These are phyloP conservation scores for Diplodia mutila DNA, from an alignment of 2,329 filamentous ascomycete species.

Conservation along the genomic window DNA sequence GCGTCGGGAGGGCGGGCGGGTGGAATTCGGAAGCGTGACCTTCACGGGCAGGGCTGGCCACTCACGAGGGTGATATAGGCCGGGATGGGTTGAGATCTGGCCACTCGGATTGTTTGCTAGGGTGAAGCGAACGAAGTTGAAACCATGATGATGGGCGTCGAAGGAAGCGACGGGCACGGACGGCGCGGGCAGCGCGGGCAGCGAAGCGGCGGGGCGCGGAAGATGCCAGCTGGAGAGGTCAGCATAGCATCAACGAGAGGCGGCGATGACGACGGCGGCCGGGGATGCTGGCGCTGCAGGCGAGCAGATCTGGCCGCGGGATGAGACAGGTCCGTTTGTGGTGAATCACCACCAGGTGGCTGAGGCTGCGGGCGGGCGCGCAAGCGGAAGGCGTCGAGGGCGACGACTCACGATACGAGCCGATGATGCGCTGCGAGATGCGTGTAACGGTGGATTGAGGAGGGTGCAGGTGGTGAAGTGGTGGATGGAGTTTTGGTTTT, in stretches of 20 bases:
- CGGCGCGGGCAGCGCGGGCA: constrained; percentile 6
- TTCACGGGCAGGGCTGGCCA: constrained; percentile 19
- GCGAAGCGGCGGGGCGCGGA: not conserved
- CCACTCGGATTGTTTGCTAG: constrained; percentile 17
- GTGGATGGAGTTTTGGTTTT: not conserved
- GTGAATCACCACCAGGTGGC: constrained; percentile 8
- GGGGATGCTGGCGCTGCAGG: not conserved
- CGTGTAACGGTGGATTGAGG: constrained; percentile 10
- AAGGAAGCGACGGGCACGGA: not conserved
- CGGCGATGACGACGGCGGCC: constrained; percentile 6
- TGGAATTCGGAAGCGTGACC: constrained; percentile 6
- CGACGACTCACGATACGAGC: not conserved
- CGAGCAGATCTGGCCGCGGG: not conserved
- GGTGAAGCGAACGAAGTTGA: constrained; percentile 16
- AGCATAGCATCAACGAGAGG: not conserved
- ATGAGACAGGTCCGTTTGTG: constrained; percentile 14
- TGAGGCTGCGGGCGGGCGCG: constrained; percentile 8
- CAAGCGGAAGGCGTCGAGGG: not conserved
- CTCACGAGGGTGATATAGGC: constrained; percentile 5
- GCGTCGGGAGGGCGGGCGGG: constrained; percentile 20
- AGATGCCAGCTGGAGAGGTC: constrained; percentile 12
- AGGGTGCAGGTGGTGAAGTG: not conserved
- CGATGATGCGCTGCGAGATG: constrained; percentile 22
- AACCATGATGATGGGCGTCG: constrained; percentile 2
- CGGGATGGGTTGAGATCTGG: not conserved